phyloP scores from a whole-genome alignment of 768 basidiomycete genomes.

The Mycena belliarum region DNA sequence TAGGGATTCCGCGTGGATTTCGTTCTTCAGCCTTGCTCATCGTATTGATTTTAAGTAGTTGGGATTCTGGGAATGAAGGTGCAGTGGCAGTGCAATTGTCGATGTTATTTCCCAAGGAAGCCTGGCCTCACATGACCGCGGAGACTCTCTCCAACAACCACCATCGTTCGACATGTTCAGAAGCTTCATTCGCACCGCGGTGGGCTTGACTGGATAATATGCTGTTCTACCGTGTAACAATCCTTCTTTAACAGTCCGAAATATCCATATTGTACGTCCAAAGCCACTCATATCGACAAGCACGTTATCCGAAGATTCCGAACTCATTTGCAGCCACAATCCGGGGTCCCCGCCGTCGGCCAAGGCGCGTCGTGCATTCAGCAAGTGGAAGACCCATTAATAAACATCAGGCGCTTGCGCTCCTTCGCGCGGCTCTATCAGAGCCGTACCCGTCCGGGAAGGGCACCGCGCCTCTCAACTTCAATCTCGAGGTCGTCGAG shows the following conservation, averaged over 20 bases:
- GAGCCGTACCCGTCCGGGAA: conserved; percentile 60
- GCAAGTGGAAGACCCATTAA: neutral
- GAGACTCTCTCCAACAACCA: neutral
- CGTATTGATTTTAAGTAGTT: neutral
- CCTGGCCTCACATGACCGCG: conserved; percentile 15
- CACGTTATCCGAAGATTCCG: too few relatives aligned
- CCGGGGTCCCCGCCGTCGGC: conserved; percentile 64
- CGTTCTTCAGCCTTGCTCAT: conserved; percentile 39
- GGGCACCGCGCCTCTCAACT: conserved; percentile 55
- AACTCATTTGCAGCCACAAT: conserved; percentile 50
- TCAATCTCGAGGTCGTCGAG: conserved; percentile 74
- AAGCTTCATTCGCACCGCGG: conserved; percentile 29
- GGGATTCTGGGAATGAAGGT: too few relatives aligned
- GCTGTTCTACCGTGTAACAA: neutral
- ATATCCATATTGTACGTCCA: conserved; percentile 65
- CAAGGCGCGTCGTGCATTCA: conserved; percentile 13
- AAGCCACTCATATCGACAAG: neutral
- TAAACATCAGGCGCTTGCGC: conserved; percentile 48
- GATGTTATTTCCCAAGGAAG: neutral
- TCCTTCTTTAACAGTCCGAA: conserved; percentile 43
- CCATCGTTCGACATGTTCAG: neutral
- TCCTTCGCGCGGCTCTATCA: conserved; percentile 61
- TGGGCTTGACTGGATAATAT: conserved; percentile 20
- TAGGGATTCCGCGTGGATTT: conserved; percentile 92
- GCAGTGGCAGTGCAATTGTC: too few relatives aligned